Evolutionary conservation across 2,329 filamentous ascomycete genomes (phyloP).

Genomic region (Pseudogymnoascus verrucosus): DNA sequence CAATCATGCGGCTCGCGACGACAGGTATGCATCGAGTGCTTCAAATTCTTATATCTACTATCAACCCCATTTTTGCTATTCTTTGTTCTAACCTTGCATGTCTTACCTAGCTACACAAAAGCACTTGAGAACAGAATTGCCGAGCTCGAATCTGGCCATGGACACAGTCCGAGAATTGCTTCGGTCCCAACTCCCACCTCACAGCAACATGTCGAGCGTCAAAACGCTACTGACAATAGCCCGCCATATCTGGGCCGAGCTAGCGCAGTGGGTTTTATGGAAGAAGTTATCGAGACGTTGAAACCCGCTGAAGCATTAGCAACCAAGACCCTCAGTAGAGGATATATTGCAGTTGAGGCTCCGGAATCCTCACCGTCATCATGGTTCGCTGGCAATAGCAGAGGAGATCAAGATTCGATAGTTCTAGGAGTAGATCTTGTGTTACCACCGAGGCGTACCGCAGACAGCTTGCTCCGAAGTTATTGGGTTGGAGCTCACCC

Average conservation of each 20-base stretch:
- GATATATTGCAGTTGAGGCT: not conserved
- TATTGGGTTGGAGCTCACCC: not conserved
- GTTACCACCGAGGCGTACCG: not conserved
- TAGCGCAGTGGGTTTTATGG: slow-evolving; percentile 10
- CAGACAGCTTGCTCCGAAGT: not conserved
- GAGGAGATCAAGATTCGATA: not conserved
- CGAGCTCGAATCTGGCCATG: not conserved
- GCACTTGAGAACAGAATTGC: not conserved
- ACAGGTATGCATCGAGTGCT: not conserved
- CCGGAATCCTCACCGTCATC: not conserved
- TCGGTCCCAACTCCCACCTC: not conserved
- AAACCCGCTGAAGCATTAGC: not conserved
- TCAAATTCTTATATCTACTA: not conserved
- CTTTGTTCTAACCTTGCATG: not conserved
- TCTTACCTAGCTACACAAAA: not conserved
- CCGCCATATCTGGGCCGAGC: not conserved
- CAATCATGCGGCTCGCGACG: not conserved
- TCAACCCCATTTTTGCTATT: not conserved
- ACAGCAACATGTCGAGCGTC: not conserved
- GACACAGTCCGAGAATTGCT: not conserved
- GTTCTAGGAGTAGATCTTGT: not conserved
- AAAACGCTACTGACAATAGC: not conserved
- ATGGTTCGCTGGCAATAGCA: not conserved
- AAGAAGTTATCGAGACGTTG: not conserved
- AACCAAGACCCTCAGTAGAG: not conserved